Conservation (phyloP, 768 basidiomycete genomes). For the Pilatotrama ljubarskyi region DNA sequence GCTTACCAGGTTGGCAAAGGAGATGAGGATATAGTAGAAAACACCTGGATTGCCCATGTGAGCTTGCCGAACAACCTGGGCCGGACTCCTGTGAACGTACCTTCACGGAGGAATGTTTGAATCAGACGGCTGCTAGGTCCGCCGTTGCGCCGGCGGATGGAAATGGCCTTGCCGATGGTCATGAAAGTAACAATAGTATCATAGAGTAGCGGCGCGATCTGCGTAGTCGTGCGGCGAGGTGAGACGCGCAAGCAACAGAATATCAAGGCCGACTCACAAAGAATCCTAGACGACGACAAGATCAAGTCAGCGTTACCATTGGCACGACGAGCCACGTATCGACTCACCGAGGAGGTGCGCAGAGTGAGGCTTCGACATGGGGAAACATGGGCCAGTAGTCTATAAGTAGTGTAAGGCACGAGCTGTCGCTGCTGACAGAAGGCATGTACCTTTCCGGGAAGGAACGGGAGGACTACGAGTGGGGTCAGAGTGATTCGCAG, state of each 20-base stretch:
- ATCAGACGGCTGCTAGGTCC: slow-evolving; percentile 78
- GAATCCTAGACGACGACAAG: slow-evolving; percentile 19
- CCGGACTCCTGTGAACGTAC: slow-evolving; percentile 34
- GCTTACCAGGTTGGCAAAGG: slow-evolving; percentile 74
- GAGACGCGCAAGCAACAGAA: background rate
- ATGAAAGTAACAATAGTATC: slow-evolving; percentile 80
- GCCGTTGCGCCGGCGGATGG: slow-evolving; percentile 72
- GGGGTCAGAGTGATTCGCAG: background rate
- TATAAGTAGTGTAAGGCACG: slow-evolving; percentile 17
- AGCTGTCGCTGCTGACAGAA: background rate
- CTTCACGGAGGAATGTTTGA: slow-evolving; percentile 83
- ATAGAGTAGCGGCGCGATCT: slow-evolving; percentile 82
- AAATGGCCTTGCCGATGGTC: slow-evolving; percentile 78
- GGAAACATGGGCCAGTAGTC: slow-evolving; percentile 71
- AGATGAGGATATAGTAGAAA: slow-evolving; percentile 84
- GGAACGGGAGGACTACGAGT: slow-evolving; percentile 59
- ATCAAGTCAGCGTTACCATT: background rate
- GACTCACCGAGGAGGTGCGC: slow-evolving; percentile 74
- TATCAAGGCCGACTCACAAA: slow-evolving; percentile 24
- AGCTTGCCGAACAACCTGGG: background rate
- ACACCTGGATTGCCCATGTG: slow-evolving; percentile 50
- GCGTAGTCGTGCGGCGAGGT: background rate
- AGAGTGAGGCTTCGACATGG: slow-evolving; percentile 79
- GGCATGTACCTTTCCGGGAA: slow-evolving; percentile 56
- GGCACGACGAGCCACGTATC: slow-evolving; percentile 37